These are phyloP conservation scores for Omphalotus guepiniiformis DNA, from an alignment of 768 basidiomycete genomes.

Conservation along the genomic window DNA sequence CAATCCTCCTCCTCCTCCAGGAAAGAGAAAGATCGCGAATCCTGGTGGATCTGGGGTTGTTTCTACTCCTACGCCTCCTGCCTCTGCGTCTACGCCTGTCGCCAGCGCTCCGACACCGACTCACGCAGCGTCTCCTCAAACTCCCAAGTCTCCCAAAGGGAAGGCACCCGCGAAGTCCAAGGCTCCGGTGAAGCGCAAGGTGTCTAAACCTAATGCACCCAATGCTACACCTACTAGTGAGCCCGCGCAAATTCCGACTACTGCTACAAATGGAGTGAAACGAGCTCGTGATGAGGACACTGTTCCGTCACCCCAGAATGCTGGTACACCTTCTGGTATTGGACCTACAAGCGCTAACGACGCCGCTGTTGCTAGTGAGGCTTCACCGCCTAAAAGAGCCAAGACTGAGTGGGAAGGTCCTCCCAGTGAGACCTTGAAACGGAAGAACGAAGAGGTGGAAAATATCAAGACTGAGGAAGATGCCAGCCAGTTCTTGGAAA, in stretches of 20 bases:
- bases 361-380: slow-evolving; percentile 36
- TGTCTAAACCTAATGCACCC: slow-evolving; percentile 19
- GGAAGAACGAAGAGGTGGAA: slow-evolving; percentile 37
- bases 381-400: slow-evolving; percentile 66
- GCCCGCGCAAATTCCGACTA: slow-evolving; percentile 22
- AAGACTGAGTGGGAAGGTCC: slow-evolving; percentile 72
- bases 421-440: slow-evolving; percentile 44
- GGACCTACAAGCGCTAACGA: slow-evolving; percentile 24
- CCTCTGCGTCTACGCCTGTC: slow-evolving; percentile 37
- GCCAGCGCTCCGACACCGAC: slow-evolving; percentile 50
- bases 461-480: slow-evolving; percentile 68
- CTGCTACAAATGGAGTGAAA: slow-evolving; percentile 28
- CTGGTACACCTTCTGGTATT: slow-evolving; percentile 18
- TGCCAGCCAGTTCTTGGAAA: slow-evolving; percentile 54
- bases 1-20: slow-evolving; percentile 20
- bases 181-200: slow-evolving; percentile 28
- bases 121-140: slow-evolving; percentile 55
- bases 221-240: slow-evolving; percentile 20
- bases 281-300: slow-evolving; percentile 53
- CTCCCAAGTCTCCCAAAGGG: slow-evolving; percentile 65
- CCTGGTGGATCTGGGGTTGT: slow-evolving; percentile 8
- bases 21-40: slow-evolving; percentile 10
- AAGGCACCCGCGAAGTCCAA: slow-evolving; percentile 49
- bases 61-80: slow-evolving; percentile 20
- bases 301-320: slow-evolving; percentile 17